phyloP scores from a whole-genome alignment of 352 stramenopile species.

The Pythium coloratum region DNA sequence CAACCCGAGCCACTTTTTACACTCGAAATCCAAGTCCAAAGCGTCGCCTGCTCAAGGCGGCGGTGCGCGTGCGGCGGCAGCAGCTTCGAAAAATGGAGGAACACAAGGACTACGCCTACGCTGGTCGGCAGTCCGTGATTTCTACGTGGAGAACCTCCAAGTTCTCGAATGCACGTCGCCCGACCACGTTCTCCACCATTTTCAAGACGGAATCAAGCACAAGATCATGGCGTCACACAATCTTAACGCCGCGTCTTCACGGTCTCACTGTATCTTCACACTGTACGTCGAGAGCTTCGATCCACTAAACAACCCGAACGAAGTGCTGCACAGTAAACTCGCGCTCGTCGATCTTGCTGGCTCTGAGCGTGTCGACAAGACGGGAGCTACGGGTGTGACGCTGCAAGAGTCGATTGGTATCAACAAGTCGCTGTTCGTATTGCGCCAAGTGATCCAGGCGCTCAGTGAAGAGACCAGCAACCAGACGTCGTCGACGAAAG shows the following conservation, averaged over 20 bases:
- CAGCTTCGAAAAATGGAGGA: background rate
- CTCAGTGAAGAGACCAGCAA: constrained; percentile 40
- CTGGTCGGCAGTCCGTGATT: constrained; percentile 49
- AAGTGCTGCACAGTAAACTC: constrained; percentile 52
- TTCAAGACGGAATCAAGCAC: constrained; percentile 57
- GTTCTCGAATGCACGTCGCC: constrained; percentile 42
- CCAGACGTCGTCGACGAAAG: constrained; percentile 1
- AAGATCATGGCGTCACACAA: constrained; percentile 67
- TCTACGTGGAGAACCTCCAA: constrained; percentile 63
- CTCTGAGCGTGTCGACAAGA: constrained; percentile 63
- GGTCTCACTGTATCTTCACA: constrained; percentile 59
- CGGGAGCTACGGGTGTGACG: constrained; percentile 47
- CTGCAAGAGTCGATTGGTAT: constrained; percentile 62
- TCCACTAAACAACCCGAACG: constrained; percentile 28
- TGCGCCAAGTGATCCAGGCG: constrained; percentile 58
- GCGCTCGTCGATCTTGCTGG: constrained; percentile 63
- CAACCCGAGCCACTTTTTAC: constrained; percentile 42
- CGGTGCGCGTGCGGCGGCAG: background rate
- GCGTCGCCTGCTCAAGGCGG: constrained; percentile 1
- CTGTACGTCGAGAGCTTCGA: constrained; percentile 57
- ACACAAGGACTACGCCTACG: constrained; percentile 40
- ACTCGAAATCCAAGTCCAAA: constrained; percentile 8
- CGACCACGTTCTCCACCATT: constrained; percentile 45
- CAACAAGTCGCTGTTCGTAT: constrained; percentile 65
- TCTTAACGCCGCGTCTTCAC: constrained; percentile 50